Evolutionary conservation across 2,329 filamentous ascomycete species (phyloP).

Genomic region (Geosmithia morbida): DNA sequence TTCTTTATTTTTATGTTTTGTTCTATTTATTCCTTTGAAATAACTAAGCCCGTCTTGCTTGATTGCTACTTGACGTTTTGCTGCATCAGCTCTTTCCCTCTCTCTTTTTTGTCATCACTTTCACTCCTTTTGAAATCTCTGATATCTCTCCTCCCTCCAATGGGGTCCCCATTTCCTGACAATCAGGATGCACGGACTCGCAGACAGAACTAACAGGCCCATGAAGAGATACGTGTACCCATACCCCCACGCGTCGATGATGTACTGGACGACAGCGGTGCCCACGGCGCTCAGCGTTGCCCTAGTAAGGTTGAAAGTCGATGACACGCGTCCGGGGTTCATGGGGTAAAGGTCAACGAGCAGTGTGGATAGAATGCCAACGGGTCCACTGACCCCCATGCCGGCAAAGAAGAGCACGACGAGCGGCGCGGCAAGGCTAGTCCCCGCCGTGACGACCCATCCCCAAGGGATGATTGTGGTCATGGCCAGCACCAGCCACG

Average conservation of each 20-base stretch:
- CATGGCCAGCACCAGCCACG: conserved; percentile 26
- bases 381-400: conserved; percentile 20
- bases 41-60: too few species aligned
- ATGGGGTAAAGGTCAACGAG: conserved; percentile 27
- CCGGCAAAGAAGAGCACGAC: conserved; percentile 23
- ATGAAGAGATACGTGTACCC: conserved; percentile 21
- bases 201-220: conserved; percentile 12
- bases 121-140: conserved; percentile 4
- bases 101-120: not conserved
- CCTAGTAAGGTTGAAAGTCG: conserved; percentile 24
- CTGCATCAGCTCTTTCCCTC: not conserved
- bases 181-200: conserved; percentile 12
- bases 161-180: conserved; percentile 15
- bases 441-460: conserved; percentile 23
- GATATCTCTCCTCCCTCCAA: conserved; percentile 17
- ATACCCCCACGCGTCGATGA: conserved; percentile 24
- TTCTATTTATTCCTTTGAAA: too few species aligned
- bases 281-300: conserved; percentile 23
- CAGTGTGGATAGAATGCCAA: conserved; percentile 24
- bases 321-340: conserved; percentile 23
- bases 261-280: conserved; percentile 22
- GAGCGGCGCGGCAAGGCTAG: conserved; percentile 23
- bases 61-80: too few species aligned
- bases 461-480: conserved; percentile 24
- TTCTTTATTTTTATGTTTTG: too few species aligned